Conservation (phyloP, 768 basidiomycete genomes). For the Boletus vermiculosoides region DNA sequence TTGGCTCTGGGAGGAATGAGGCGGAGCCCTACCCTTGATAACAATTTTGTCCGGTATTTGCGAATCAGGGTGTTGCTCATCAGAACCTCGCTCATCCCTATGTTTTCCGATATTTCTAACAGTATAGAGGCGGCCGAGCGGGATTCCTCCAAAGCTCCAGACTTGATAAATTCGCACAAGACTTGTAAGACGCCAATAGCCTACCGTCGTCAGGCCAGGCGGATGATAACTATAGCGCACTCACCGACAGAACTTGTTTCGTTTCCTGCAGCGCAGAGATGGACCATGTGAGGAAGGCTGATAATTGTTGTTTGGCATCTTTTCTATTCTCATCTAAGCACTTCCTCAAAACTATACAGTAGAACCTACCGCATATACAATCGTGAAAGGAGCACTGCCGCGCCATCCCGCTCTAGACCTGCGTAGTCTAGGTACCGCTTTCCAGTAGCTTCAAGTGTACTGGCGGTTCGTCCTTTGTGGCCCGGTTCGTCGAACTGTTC, state of each 20-base stretch:
- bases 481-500: conserved; percentile 74
- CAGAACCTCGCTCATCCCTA: conserved; percentile 43
- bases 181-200: conserved; percentile 67
- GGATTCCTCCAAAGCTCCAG: conserved; percentile 54
- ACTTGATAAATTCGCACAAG: conserved; percentile 68
- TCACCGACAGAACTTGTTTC: conserved; percentile 52
- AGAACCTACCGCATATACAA: conserved; percentile 71
- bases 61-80: conserved; percentile 63
- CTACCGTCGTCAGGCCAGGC: conserved; percentile 37
- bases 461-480: conserved; percentile 52
- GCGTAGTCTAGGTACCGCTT: conserved; percentile 59
- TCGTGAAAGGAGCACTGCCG: conserved; percentile 75
- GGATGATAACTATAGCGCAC: conserved; percentile 9
- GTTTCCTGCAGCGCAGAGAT: conserved; percentile 36
- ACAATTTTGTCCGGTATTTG: conserved; percentile 65
- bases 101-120: conserved; percentile 41
- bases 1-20: conserved; percentile 51
- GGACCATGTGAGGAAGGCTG: conserved; percentile 52
- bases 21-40: conserved; percentile 62
- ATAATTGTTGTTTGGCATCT: conserved; percentile 52
- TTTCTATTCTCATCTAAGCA: conserved; percentile 42
- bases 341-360: not conserved
- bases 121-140: conserved; percentile 43
- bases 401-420: conserved; percentile 84
- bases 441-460: conserved; percentile 54